These are phyloP conservation scores for Suillus tomentosus DNA, from an alignment of 768 basidiomycete genomes.

Conservation along the genomic window DNA sequence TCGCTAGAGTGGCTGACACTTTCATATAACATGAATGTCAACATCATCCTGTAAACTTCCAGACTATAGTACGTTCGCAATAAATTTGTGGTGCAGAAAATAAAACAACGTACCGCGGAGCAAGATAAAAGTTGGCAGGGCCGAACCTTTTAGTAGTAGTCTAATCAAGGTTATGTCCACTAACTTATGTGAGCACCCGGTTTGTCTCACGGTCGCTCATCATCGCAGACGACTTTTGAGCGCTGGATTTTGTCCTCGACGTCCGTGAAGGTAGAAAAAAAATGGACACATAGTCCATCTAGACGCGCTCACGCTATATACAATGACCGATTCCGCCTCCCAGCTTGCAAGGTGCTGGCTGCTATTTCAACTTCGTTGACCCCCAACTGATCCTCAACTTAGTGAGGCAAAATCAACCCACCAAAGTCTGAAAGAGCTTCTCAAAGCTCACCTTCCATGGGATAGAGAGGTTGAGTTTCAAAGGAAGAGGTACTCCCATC, in stretches of 20 bases:
- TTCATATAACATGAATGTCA: background rate
- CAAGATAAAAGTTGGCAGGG: too few relatives aligned
- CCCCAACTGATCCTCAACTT: conserved; percentile 15
- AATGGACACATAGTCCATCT: conserved; percentile 27
- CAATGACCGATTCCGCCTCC: conserved; percentile 44
- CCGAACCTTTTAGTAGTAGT: too few relatives aligned
- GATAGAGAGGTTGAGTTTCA: conserved; percentile 85
- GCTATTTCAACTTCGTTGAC: conserved; percentile 9
- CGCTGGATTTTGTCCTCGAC: conserved; percentile 10
- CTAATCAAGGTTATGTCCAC: background rate
- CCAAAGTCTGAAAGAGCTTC: conserved; percentile 70
- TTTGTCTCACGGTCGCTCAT: conserved; percentile 9
- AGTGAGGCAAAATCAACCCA: conserved; percentile 83
- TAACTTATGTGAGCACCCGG: background rate
- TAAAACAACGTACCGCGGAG: too few relatives aligned
- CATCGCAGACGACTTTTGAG: conserved; percentile 5
- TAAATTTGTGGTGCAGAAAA: too few relatives aligned
- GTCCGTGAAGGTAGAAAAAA: conserved; percentile 15
- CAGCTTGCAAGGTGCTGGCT: conserved; percentile 37
- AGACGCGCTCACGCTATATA: conserved; percentile 14
- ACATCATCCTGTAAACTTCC: background rate
- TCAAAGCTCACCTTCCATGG: conserved; percentile 77
- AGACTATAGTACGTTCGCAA: background rate
- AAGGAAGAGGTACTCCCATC: conserved; percentile 72
- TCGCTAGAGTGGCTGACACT: background rate